Base-by-base conservation (phyloP, 2,329 filamentous ascomycete genomes). In the Penicillium sclerotigenum region DNA sequence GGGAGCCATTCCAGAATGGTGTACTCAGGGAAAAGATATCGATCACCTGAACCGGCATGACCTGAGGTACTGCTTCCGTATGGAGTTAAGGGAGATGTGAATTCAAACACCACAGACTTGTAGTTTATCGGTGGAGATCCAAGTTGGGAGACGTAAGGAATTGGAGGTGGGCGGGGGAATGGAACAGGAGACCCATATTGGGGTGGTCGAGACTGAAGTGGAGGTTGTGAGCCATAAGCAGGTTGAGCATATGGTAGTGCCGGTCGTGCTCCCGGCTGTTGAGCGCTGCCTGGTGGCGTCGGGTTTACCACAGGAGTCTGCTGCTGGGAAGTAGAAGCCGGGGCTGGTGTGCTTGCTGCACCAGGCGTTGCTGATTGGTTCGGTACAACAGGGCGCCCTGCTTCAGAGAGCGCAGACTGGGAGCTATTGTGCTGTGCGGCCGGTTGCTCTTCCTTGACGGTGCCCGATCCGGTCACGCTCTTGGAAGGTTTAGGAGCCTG, bases 61-160 rank as follows among this genome's bases (percentile, higher is more conserved):
- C 70, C 69, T 0, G 75, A 74, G 1, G 73, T 71, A 36, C 70
- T 73, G 56, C 70, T 75, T 63, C 73, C 73, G 36, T 75, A 75
- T 2, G 74, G 73, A 4, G 73, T 73, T 52, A 76, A 62, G 0
- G 74, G 70, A 10, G 75, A 73, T 11, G 74, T 73, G 36, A 80
- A 79, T 58, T 81, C 79, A 43, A 81, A 75, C 10, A 80, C 75
- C 6, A 81, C 73, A 3, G 77, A 72, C 59, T 76, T 79, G 60
- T 77, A 76, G 51, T 74, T 70, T 4, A 73, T 59, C 52, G 74
- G 76, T 10, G 72, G 65, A 34, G 73, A 68, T 5, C 68, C 64
- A 7, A 71, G 64, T 24, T 66, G 67, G 8, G 72, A 64, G 3
- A 58, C 61, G 46, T 73, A 71, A 73, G 26, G 69, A 59, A 36